Conservation (phyloP, 2,329 filamentous ascomycete species). For the Neocucurbitaria cava region DNA sequence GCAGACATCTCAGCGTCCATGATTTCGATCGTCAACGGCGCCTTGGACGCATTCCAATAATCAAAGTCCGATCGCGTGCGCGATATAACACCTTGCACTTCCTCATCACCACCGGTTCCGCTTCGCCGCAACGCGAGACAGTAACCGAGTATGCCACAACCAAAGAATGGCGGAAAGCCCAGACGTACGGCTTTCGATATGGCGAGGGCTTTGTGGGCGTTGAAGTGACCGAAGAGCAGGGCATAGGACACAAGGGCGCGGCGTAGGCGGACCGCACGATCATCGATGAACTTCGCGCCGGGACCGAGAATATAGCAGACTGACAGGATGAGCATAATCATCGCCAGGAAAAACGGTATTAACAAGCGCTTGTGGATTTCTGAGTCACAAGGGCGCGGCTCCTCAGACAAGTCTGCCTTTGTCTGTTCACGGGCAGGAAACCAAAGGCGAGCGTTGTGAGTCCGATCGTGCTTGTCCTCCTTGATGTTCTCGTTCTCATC, state of each 20-base stretch:
- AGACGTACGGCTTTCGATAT: not conserved
- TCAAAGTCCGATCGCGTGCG: too few species aligned
- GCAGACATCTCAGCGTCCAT: not conserved
- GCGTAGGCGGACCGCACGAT: not conserved
- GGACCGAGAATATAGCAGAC: not conserved
- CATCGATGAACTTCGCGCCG: not conserved
- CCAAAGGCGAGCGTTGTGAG: too few species aligned
- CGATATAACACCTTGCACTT: too few species aligned
- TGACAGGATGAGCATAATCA: not conserved
- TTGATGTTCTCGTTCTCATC: too few species aligned
- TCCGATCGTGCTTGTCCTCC: too few species aligned
- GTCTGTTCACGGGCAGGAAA: too few species aligned
- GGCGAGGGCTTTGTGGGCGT: not conserved
- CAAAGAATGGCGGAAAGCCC: not conserved
- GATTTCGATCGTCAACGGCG: not conserved
- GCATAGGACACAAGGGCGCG: not conserved
- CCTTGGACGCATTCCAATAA: too few species aligned
- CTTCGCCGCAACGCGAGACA: too few species aligned
- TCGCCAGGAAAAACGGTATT: not conserved
- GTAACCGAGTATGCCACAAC: not conserved
- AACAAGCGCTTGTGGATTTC: not conserved
- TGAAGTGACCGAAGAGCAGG: not conserved
- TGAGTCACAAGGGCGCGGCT: too few species aligned
- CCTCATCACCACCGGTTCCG: too few species aligned
- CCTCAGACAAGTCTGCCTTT: too few species aligned